Evolutionary conservation across 164 flowering plant species (phyloP).

Genomic region (Vitis riparia): DNA sequence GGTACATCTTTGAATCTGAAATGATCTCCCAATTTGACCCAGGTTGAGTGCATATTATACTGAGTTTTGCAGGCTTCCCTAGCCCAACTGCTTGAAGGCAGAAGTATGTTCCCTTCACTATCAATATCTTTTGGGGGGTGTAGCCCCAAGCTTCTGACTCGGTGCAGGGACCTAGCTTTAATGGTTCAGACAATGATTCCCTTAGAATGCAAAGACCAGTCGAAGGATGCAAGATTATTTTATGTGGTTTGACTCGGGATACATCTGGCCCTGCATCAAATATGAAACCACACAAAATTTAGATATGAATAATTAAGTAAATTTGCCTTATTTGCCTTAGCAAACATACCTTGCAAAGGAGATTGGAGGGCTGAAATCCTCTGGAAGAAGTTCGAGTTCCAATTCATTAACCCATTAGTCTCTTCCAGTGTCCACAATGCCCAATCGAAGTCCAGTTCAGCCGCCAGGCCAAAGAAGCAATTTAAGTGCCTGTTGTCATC

Average conservation of each 20-base stretch:
- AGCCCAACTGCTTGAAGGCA: conserved; percentile 54
- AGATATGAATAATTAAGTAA: no score
- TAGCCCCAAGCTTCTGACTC: conserved; percentile 58
- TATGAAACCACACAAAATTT: no score
- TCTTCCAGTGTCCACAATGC: conserved; percentile 78
- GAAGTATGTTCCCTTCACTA: conserved; percentile 45
- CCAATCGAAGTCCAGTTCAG: conserved; percentile 80
- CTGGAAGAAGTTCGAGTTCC: conserved; percentile 48
- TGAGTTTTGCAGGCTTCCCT: conserved; percentile 45
- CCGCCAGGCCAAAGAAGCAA: conserved; percentile 70
- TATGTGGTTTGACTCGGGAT: conserved; percentile 26
- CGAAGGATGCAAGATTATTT: conserved; percentile 62
- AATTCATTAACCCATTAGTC: conserved; percentile 51
- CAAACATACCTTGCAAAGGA: conserved; percentile 58
- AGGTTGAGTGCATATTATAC: conserved; percentile 32
- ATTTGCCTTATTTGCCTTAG: no score
- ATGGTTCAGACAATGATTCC: conserved; percentile 31
- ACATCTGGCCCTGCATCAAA: conserved; percentile 71
- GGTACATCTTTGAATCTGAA: conserved; percentile 72
- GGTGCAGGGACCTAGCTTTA: conserved; percentile 61
- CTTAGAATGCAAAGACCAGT: conserved; percentile 62
- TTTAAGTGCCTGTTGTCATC: conserved; percentile 77
- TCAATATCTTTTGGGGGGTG: conserved; percentile 33
- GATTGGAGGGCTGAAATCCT: conserved; percentile 55
- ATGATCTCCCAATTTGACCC: conserved; percentile 57